Base-by-base conservation (phyloP, 306 rosid genomes). In the Glycine latifolia region DNA sequence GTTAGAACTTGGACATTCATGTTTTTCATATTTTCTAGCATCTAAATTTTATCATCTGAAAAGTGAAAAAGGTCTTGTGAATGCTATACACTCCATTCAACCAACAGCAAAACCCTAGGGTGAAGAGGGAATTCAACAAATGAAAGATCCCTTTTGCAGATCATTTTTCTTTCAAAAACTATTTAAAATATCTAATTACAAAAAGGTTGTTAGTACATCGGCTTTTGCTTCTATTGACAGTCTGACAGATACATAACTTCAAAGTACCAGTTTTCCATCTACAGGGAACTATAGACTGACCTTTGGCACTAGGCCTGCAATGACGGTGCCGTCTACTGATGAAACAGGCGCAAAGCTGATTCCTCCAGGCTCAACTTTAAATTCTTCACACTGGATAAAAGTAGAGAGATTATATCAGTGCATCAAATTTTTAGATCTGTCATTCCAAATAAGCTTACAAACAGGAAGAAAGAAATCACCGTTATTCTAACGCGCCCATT, bases 401-500 rank as follows among this genome's bases (percentile, higher is more conserved):
- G 69, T 52, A 54, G 14, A 69, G 52, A 73, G 52, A 67, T 81
- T 7, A 50, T 56, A 79, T 87, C 73, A 87, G 82, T 68, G 49
- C 43, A 59, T 69, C 56, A 74, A 59, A 69, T 65, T 81, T 26
- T 37, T 8, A 43, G 76, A 85, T 67, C 71, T 73, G 59, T 46
- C 35, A 74, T 63, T 62, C 48, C 50, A 74, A 58, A 70, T 54
- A 53, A 62, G 46, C n/a, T 56, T 41, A 50, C 35, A 35, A 31
- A 77, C 69, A 74, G 70, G 80, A 76, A 84, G 55, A 60, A 81
- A 79, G 79, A 79, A 55, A 78, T 88, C 84, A 95, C 99, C 97
- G 72, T 88, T 79, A 82, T 93, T 89, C 90, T 89, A 77, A 95
- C 97, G 46, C 97, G 97, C 59, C 99, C 99, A 87, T 93, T 95